These are phyloP conservation scores for Komagataella mondaviorum DNA, from an alignment of 805 yeast species.

Conservation along the genomic window DNA sequence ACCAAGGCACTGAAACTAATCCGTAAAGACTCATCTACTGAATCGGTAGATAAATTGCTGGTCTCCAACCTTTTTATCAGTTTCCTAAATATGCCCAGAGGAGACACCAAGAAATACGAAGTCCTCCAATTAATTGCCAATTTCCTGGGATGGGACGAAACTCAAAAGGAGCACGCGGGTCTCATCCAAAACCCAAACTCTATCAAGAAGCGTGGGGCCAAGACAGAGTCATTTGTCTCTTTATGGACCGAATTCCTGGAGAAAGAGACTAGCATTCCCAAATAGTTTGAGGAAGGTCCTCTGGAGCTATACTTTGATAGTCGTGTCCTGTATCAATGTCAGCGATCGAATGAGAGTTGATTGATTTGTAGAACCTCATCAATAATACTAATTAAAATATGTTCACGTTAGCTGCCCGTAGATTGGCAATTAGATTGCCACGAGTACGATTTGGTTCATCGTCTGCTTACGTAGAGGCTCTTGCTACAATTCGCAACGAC, in stretches of 20 bases:
- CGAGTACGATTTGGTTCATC: conserved; percentile 10
- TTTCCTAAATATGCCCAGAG: conserved; percentile 78
- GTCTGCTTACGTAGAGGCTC: conserved; percentile 14
- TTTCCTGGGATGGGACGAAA: conserved; percentile 81
- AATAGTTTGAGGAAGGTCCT: background rate
- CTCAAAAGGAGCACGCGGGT: conserved; percentile 65
- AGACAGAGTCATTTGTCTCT: conserved; percentile 40
- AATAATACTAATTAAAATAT: background rate
- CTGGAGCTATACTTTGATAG: background rate
- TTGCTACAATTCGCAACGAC: conserved; percentile 16
- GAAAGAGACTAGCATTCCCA: conserved; percentile 38
- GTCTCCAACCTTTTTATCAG: conserved; percentile 78
- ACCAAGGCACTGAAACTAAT: conserved; percentile 85
- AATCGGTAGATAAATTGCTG: conserved; percentile 76
- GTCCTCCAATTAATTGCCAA: conserved; percentile 76
- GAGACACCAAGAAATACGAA: conserved; percentile 90
- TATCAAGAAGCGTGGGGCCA: conserved; percentile 12
- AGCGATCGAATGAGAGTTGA: conserved; percentile 4
- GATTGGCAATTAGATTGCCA: background rate
- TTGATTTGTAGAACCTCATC: background rate
- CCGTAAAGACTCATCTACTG: conserved; percentile 63
- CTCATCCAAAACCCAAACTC: conserved; percentile 17
- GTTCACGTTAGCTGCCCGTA: background rate
- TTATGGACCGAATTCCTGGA: conserved; percentile 74
- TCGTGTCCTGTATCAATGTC: background rate